Percentiles rank a stretch among this genome's conserved stretches.
phyloP scores from a whole-genome alignment of 441 rosid species.

The Gossypium gossypioides region DNA sequence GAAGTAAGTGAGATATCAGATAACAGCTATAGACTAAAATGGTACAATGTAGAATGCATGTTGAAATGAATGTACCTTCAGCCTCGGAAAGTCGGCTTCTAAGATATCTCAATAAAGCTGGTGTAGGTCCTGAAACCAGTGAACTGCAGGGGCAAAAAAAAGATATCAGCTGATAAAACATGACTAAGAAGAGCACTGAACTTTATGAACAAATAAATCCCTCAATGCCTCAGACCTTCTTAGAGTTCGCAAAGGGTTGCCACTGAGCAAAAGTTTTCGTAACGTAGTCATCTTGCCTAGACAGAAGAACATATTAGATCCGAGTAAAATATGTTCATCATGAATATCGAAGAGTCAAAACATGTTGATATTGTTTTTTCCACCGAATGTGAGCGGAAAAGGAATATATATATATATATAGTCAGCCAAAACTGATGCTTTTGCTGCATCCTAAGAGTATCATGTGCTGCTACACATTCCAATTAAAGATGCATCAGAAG shows the following conservation, averaged over 20 bases:
- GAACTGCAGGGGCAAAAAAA: slow-evolving; percentile 37
- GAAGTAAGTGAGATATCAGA: not conserved
- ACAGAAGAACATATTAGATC: slow-evolving; percentile 11
- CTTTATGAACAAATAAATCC: slow-evolving; percentile 6
- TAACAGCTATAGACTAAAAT: not conserved
- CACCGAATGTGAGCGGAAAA: not conserved
- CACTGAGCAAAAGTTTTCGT: slow-evolving; percentile 63
- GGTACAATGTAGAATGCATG: not conserved
- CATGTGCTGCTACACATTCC: not conserved
- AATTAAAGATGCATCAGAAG: not conserved
- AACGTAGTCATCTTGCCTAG: slow-evolving; percentile 77
- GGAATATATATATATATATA: not conserved
- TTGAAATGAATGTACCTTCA: slow-evolving; percentile 45
- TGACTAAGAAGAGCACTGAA: slow-evolving; percentile 11
- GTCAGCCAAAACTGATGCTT: not conserved
- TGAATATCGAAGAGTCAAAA: not conserved
- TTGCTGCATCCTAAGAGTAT: not conserved
- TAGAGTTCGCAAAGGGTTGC: slow-evolving; percentile 84
- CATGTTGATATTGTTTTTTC: not conserved
- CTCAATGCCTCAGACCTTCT: slow-evolving; percentile 46
- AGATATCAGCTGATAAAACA: slow-evolving; percentile 7
- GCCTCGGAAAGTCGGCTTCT: slow-evolving; percentile 66
- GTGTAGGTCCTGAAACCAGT: slow-evolving; percentile 82
- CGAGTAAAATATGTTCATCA: not conserved
- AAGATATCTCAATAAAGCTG: slow-evolving; percentile 71